Evolutionary conservation across 2,329 filamentous ascomycete species (phyloP).

Genomic region (Diaporthe longicolla): DNA sequence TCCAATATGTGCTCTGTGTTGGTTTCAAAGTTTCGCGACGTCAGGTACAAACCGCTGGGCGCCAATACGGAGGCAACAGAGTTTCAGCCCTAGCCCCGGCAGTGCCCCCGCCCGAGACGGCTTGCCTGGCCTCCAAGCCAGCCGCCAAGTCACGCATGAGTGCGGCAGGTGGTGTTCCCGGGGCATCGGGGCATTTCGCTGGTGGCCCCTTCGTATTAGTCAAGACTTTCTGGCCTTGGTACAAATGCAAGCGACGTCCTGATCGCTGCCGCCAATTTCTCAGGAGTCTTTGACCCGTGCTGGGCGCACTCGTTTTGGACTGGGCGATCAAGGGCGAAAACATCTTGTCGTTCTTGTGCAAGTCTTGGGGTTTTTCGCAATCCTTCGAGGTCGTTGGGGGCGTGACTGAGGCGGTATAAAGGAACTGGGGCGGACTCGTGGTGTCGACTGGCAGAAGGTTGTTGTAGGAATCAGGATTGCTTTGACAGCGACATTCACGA

Average conservation of each 20-base stretch:
- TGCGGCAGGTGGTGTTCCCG: constrained; percentile 21
- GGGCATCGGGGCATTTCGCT: background rate
- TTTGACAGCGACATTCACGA: constrained; percentile 9
- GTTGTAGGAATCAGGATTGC: too few species aligned
- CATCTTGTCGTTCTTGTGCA: constrained; percentile 19
- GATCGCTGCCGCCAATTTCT: constrained; percentile 30
- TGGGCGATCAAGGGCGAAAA: constrained; percentile 26
- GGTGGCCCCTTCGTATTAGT: constrained; percentile 14
- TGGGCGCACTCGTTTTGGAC: constrained; percentile 16
- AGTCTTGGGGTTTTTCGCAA: background rate
- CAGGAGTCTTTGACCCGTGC: constrained; percentile 11
- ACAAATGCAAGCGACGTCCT: constrained; percentile 22
- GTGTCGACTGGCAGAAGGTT: background rate
- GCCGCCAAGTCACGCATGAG: constrained; percentile 16
- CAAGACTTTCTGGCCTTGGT: constrained; percentile 22
- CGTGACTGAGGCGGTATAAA: background rate
- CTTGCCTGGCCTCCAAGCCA: constrained; percentile 6
- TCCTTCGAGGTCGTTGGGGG: too few species aligned
- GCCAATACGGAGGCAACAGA: constrained; percentile 14
- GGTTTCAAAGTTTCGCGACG: background rate
- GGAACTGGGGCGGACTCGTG: background rate
- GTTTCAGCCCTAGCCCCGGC: constrained; percentile 21
- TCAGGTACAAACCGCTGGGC: background rate
- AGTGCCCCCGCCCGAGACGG: constrained; percentile 19
- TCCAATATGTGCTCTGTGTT: background rate